Base-by-base conservation (phyloP, 1,284 basidiomycete genomes). In the Ceratobasidium sp. region DNA sequence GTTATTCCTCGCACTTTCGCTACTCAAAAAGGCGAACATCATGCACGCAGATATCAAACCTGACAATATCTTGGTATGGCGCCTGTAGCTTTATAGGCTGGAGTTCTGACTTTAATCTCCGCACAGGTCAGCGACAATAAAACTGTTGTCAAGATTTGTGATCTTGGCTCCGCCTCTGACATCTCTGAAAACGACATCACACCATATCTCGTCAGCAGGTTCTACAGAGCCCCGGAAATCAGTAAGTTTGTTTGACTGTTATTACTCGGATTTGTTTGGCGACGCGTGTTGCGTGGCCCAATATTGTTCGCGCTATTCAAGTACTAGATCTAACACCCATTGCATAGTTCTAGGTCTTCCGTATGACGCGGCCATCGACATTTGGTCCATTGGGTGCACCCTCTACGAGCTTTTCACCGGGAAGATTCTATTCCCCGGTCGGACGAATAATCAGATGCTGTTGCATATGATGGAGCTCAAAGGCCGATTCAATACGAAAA, bases 21-120 rank as follows among this genome's bases (percentile, higher is more conserved):
- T 97, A 66, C 86, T 99, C 82, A 90, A 91, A 79, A 98, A 98
- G 85, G 89, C 91, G 78, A 95, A 93, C 79, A 90, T 99, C 77
- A 98, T 99, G 88, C 98, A 99, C 81, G 98, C 98, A 4, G 98
- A 99, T 83, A 95, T 99, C 83, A 98, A 98, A 84, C 96, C 96
- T 25, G 96, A 98, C 83, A 98, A 98, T 82, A 96, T 98, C 64
- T 84, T 98, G 80, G 96, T 95, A 78, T 59, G 91, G 87, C 52
- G 6, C 59, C 8, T 62, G 15, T 52, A 54, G 37, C 11, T 1
- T 61, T 46, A 46, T 46, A 19, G 13, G 29, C 25, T 22, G 22
- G 7, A 4, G 22, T 2, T 3, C 22, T 56, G 29, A 56, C 44
- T 22, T 65, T 43, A 43, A 66, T 32, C 7, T 62, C 78, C 17